Conservation (phyloP, 208 protist species). For the Kentomonas sorsogonicus region DNA sequence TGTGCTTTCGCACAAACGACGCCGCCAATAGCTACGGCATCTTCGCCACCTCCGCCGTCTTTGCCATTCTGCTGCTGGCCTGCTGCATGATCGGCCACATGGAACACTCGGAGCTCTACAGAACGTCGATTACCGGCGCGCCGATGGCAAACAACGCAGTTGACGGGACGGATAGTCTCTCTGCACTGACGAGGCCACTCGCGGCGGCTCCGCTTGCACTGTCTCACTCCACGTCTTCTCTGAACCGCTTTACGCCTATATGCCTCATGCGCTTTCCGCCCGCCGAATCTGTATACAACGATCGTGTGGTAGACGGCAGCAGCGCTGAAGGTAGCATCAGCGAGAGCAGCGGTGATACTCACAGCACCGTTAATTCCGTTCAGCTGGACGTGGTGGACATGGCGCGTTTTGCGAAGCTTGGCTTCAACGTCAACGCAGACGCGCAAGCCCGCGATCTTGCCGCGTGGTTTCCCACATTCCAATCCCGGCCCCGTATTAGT, state of each 20-base stretch:
- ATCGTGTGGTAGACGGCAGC: too few species aligned
- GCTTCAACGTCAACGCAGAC: slow-evolving; percentile 23
- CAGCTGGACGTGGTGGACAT: slow-evolving; percentile 43
- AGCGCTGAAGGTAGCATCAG: too few species aligned
- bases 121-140: slow-evolving; percentile 19
- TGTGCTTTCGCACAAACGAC: slow-evolving; percentile 36
- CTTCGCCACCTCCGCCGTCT: slow-evolving; percentile 21
- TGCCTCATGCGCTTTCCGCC: slow-evolving; percentile 31
- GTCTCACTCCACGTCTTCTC: slow-evolving; percentile 7
- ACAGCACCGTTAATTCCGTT: too few species aligned
- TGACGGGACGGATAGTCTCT: too few species aligned
- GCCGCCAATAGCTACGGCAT: slow-evolving; percentile 41
- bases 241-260: slow-evolving; percentile 18
- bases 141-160: not conserved
- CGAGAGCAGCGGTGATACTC: too few species aligned
- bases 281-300: too few species aligned
- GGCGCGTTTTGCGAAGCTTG: slow-evolving; percentile 57
- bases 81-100: slow-evolving; percentile 43
- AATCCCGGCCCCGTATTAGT: too few species aligned
- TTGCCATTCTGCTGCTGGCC: slow-evolving; percentile 36
- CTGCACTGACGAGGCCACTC: too few species aligned
- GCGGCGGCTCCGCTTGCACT: too few species aligned
- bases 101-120: slow-evolving; percentile 20
- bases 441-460: slow-evolving; percentile 31
- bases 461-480: slow-evolving; percentile 51